These are phyloP conservation scores for Chlamydomonas asymmetrica DNA, from an alignment of 139 green algal species.

Conservation along the genomic window DNA sequence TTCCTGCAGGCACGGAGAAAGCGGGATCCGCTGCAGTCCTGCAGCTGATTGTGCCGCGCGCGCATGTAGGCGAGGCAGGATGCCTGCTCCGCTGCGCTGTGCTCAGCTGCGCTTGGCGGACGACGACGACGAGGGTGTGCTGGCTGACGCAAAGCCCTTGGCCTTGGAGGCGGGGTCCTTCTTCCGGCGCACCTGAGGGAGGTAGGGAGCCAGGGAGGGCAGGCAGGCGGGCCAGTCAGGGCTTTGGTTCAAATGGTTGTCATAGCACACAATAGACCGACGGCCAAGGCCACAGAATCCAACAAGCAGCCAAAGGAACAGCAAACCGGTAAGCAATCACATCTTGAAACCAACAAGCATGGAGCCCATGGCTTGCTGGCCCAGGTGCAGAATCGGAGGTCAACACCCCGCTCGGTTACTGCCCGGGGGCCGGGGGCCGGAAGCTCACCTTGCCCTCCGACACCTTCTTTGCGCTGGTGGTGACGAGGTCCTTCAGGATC, in stretches of 20 bases:
- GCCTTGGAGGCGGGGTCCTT: constrained; percentile 14
- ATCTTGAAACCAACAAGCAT: background rate
- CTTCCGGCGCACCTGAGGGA: constrained; percentile 6
- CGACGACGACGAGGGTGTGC: background rate
- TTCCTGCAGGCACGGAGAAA: too few relatives aligned
- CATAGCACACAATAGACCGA: background rate
- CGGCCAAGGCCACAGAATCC: background rate
- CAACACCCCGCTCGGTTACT: background rate
- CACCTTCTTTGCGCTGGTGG: constrained; percentile 42
- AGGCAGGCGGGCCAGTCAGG: background rate
- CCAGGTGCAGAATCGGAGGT: background rate
- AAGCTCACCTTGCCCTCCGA: constrained; percentile 48
- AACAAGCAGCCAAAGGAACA: background rate
- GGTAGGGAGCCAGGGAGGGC: background rate
- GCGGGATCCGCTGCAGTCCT: too few relatives aligned
- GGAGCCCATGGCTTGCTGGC: background rate
- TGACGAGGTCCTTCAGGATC: constrained; percentile 16
- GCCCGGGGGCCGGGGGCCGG: too few relatives aligned
- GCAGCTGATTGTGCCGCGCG: too few relatives aligned
- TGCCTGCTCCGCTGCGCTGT: too few relatives aligned
- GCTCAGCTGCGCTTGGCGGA: constrained; percentile 7
- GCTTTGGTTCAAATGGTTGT: background rate
- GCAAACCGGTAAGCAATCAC: background rate
- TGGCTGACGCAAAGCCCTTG: constrained; percentile 13
- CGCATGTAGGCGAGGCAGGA: too few relatives aligned